Percentiles rank a stretch among this genome's conserved stretches.
Conservation (phyloP, 495 filamentous ascomycete species). For the Penicillium coffeae region DNA sequence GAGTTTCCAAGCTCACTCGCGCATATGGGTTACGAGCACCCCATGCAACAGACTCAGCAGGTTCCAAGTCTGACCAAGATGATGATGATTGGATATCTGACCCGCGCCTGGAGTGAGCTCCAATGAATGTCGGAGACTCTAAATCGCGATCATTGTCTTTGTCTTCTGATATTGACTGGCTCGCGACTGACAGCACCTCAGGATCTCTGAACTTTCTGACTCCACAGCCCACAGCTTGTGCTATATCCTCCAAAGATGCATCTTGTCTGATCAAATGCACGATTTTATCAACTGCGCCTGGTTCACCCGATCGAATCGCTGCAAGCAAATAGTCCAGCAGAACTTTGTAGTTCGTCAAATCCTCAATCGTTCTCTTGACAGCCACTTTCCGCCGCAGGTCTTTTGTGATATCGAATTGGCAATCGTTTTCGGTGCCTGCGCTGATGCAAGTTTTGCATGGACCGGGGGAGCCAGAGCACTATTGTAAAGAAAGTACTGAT, state of each 20-base stretch:
- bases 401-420: constrained; percentile 37
- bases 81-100: constrained; percentile 10
- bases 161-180: constrained; percentile 9
- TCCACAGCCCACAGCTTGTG: constrained; percentile 18
- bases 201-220: constrained; percentile 18
- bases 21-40: constrained; percentile 16
- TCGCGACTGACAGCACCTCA: constrained; percentile 6
- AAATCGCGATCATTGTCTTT: constrained; percentile 2
- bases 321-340: constrained; percentile 29
- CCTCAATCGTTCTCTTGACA: constrained; percentile 33
- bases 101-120: neutral
- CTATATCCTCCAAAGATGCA: constrained; percentile 21
- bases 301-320: constrained; percentile 23
- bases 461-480: constrained; percentile 38
- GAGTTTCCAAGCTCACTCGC: constrained; percentile 33
- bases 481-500: neutral
- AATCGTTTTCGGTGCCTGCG: constrained; percentile 24
- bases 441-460: constrained; percentile 37
- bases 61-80: constrained; percentile 12
- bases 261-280: constrained; percentile 24
- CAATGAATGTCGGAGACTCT: neutral
- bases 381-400: constrained; percentile 42
- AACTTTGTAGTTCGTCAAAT: constrained; percentile 32
- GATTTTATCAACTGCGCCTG: constrained; percentile 21
- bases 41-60: constrained; percentile 8